phyloP scores from a whole-genome alignment of 139 green algal genomes.

The Pleodorina starrii region DNA sequence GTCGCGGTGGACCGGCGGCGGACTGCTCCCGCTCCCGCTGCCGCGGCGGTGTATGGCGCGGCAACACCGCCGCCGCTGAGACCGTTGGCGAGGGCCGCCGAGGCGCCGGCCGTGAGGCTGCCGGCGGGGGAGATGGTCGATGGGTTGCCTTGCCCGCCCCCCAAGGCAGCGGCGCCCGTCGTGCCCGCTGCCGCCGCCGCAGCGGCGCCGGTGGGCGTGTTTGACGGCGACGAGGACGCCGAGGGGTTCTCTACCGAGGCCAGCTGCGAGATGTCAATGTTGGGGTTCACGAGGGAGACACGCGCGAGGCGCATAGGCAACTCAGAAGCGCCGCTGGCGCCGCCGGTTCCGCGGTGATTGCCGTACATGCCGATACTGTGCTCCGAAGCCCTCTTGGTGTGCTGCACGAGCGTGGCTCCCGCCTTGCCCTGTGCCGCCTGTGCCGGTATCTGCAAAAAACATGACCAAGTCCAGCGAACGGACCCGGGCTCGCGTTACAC shows the following conservation, averaged over 20 bases:
- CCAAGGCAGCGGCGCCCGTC: background rate
- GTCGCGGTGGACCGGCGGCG: conserved; percentile 44
- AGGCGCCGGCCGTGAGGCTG: background rate
- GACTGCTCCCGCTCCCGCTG: background rate
- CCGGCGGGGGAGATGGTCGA: background rate
- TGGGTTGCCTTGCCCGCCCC: background rate
- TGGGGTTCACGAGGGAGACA: conserved; percentile 21
- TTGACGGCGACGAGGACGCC: background rate
- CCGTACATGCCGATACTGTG: background rate
- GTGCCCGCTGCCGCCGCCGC: background rate
- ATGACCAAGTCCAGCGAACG: too few species aligned
- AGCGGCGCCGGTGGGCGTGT: background rate
- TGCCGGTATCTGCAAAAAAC: background rate
- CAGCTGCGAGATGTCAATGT: background rate
- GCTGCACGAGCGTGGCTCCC: conserved; percentile 19
- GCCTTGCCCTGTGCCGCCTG: conserved; percentile 4
- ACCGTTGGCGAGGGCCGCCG: background rate
- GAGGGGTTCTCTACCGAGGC: background rate
- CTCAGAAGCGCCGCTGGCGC: background rate
- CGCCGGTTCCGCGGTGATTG: background rate
- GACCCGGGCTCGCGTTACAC: too few species aligned
- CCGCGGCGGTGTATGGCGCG: background rate
- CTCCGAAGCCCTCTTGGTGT: conserved; percentile 38
- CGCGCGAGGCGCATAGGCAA: conserved; percentile 31
- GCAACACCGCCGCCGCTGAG: background rate